Evolutionary conservation across 345 rosid species (phyloP).

Genomic region (Clausena lansium): DNA sequence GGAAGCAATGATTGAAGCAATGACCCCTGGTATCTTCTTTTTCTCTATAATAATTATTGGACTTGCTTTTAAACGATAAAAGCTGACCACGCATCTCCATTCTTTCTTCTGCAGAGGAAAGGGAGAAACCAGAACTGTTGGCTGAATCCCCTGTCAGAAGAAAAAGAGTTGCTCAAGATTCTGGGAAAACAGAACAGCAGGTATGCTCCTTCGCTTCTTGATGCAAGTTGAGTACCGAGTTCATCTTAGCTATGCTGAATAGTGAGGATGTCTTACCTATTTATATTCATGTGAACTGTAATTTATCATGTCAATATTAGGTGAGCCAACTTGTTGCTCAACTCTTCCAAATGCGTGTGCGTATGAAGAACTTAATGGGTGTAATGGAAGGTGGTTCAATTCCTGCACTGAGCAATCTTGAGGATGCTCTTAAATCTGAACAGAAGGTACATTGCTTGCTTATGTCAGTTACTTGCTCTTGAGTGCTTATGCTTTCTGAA

Average conservation of each 20-base stretch:
- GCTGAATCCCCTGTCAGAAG: conserved; percentile 85
- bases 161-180: conserved; percentile 77
- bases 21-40: conserved; percentile 77
- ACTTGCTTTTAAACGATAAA: conserved; percentile 9
- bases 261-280: background rate
- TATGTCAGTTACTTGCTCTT: background rate
- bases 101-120: conserved; percentile 61
- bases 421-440: conserved; percentile 77
- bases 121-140: conserved; percentile 88
- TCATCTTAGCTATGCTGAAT: background rate
- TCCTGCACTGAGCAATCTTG: conserved; percentile 82
- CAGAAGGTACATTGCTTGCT: conserved; percentile 56
- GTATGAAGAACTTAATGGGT: conserved; percentile 96
- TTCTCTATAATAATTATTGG: conserved; percentile 8
- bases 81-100: conserved; percentile 1
- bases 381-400: conserved; percentile 93
- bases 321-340: conserved; percentile 97
- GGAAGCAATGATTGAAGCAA: conserved; percentile 92
- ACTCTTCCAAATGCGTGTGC: conserved; percentile 92
- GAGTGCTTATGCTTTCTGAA: background rate
- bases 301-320: conserved; percentile 33
- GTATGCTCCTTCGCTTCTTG: conserved; percentile 28
- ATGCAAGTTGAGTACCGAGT: background rate
- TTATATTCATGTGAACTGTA: background rate
- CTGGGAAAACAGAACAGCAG: conserved; percentile 91